These are phyloP conservation scores for Aspergillus cejpii DNA, from an alignment of 2,329 filamentous ascomycete genomes.

Conservation along the genomic window DNA sequence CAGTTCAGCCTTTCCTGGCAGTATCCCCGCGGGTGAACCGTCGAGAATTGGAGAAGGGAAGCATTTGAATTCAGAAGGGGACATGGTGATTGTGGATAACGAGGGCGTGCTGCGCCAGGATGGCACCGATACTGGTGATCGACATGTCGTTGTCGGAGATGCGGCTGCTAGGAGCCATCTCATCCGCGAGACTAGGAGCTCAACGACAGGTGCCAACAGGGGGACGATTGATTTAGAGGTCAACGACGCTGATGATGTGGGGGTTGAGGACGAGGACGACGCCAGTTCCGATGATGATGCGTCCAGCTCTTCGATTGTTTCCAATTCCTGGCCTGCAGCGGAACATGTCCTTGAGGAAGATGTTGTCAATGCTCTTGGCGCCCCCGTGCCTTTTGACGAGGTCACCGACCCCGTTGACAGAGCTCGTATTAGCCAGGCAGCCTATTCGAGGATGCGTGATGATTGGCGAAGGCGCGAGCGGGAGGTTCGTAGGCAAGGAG, in stretches of 20 bases:
- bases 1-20: slow-evolving; percentile 68
- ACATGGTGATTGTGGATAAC: slow-evolving; percentile 57
- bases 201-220: slow-evolving; percentile 1
- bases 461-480: slow-evolving; percentile 35
- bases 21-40: slow-evolving; percentile 57
- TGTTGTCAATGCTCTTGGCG: slow-evolving; percentile 39
- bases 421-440: slow-evolving; percentile 35
- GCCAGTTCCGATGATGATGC: slow-evolving; percentile 19
- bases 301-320: slow-evolving; percentile 25
- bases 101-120: slow-evolving; percentile 56
- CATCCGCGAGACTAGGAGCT: slow-evolving; percentile 23
- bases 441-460: slow-evolving; percentile 35
- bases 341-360: slow-evolving; percentile 38
- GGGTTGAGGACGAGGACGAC: slow-evolving; percentile 20
- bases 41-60: slow-evolving; percentile 62
- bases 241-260: slow-evolving; percentile 11
- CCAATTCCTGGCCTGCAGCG: slow-evolving; percentile 35
- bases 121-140: slow-evolving; percentile 53
- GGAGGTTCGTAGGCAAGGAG: slow-evolving; percentile 35
- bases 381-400: slow-evolving; percentile 37
- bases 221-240: slow-evolving; percentile 7
- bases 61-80: slow-evolving; percentile 54
- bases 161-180: slow-evolving; percentile 36
- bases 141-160: slow-evolving; percentile 54
- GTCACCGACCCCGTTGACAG: slow-evolving; percentile 40